A percentile compares a stretch with the other conserved stretches of the same genome.
phyloP scores from a whole-genome alignment of 495 filamentous ascomycete species.

The Podospora appendiculata region DNA sequence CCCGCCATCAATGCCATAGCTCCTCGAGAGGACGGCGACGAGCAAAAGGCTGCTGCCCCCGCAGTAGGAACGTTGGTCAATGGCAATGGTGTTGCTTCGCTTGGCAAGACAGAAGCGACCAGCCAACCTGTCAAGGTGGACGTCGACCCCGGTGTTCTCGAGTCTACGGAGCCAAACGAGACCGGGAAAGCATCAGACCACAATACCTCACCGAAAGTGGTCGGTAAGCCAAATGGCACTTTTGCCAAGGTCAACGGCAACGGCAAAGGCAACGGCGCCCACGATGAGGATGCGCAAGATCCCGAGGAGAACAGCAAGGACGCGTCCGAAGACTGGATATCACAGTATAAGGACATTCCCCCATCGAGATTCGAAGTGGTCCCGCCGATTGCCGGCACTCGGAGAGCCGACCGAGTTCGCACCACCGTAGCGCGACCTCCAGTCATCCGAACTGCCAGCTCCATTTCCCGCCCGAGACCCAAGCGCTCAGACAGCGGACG shows the following conservation, averaged over 20 bases:
- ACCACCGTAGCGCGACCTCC: conserved; percentile 24
- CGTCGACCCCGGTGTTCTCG: conserved; percentile 22
- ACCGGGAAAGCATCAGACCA: conserved; percentile 5
- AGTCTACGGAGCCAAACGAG: conserved; percentile 37
- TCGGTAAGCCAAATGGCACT: conserved; percentile 12
- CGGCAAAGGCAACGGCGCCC: conserved; percentile 18
- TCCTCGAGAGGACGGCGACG: conserved; percentile 66
- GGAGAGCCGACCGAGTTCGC: conserved; percentile 20
- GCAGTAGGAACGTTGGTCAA: conserved; percentile 22
- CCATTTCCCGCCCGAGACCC: conserved; percentile 16
- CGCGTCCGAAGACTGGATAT: conserved; percentile 26
- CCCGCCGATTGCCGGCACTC: conserved; percentile 51
- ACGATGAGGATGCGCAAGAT: conserved; percentile 13
- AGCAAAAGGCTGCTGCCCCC: conserved; percentile 31
- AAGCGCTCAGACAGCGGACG: conserved; percentile 14
- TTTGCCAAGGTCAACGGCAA: conserved; percentile 11
- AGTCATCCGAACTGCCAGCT: conserved; percentile 16
- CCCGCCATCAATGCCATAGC: conserved; percentile 82
- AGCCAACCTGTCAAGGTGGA: conserved; percentile 4
- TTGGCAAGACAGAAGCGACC: conserved; percentile 4
- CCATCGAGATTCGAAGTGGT: conserved; percentile 78
- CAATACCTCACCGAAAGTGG: neutral
- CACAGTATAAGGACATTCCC: conserved; percentile 52
- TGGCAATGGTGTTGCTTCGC: conserved; percentile 5
- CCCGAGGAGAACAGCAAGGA: conserved; percentile 24